Conservation (phyloP, 805 yeast species). For the Wickerhamiella qilinensis region DNA sequence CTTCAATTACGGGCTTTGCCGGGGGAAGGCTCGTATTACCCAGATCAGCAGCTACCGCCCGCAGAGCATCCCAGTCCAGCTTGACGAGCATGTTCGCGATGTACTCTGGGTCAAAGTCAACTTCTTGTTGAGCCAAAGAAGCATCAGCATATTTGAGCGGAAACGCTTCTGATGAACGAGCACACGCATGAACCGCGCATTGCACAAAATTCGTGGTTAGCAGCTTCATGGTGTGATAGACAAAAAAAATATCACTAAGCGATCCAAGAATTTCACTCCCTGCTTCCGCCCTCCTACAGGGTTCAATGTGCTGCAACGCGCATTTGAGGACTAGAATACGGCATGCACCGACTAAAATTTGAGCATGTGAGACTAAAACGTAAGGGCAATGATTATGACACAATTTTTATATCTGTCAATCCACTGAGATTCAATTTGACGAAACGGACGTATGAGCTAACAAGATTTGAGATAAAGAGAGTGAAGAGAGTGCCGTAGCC, state of each 20-base stretch:
- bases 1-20: slow-evolving; percentile 27
- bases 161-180: slow-evolving; percentile 54
- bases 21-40: slow-evolving; percentile 37
- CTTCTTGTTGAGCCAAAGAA: slow-evolving; percentile 55
- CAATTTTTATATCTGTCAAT: slow-evolving; percentile 17
- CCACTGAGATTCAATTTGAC: slow-evolving; percentile 14
- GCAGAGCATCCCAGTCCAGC: slow-evolving; percentile 76
- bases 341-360: no score
- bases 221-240: slow-evolving; percentile 48
- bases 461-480: no score
- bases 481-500: no score
- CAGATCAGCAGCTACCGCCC: slow-evolving; percentile 57
- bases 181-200: slow-evolving; percentile 78
- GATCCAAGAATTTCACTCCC: no score
- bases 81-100: slow-evolving; percentile 59
- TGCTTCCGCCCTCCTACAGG: no score
- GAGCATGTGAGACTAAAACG: no score
- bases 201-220: slow-evolving; percentile 92
- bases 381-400: slow-evolving; percentile 11
- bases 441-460: slow-evolving; percentile 2
- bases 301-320: no score
- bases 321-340: no score
- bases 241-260: background rate
- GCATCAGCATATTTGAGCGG: slow-evolving; percentile 63
- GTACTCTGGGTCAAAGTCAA: slow-evolving; percentile 72